Conservation (phyloP, 306 rosid genomes). For the Purshia tridentata region DNA sequence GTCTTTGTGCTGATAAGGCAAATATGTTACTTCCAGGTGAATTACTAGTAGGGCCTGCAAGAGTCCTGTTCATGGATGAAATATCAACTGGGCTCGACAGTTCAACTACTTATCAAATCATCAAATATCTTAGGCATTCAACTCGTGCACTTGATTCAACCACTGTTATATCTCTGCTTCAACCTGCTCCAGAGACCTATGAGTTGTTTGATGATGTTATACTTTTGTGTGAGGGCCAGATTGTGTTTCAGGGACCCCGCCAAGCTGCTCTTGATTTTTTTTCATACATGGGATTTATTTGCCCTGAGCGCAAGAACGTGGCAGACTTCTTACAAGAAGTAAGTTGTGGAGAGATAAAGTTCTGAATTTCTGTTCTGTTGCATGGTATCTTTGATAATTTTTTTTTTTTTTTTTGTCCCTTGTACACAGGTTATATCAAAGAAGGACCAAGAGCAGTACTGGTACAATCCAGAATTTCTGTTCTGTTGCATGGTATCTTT, state of each 20-base stretch:
- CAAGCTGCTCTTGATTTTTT: constrained; percentile 78
- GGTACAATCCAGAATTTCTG: constrained; percentile 54
- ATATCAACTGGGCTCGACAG: constrained; percentile 98
- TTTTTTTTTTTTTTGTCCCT: constrained; percentile 25
- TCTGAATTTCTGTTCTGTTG: constrained; percentile 19
- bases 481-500: constrained; percentile 23
- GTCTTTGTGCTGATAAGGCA: constrained; percentile 31
- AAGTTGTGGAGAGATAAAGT: constrained; percentile 37
- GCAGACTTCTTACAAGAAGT: constrained; percentile 99
- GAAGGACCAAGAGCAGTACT: constrained; percentile 99
- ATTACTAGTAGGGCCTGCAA: constrained; percentile 89
- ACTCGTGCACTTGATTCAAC: constrained; percentile 83
- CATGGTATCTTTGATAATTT: constrained; percentile 22
- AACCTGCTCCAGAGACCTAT: constrained; percentile 98
- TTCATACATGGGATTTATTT: constrained; percentile 75
- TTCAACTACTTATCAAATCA: constrained; percentile 87
- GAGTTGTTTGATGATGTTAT: constrained; percentile 94
- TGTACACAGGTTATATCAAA: constrained; percentile 74
- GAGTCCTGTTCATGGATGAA: constrained; percentile 98
- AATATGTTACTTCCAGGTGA: constrained; percentile 65
- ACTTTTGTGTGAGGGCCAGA: constrained; percentile 93
- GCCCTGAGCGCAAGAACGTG: constrained; percentile 90
- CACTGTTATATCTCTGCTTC: constrained; percentile 91
- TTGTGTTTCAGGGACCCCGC: constrained; percentile 88
- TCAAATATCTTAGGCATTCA: constrained; percentile 87